Evolutionary conservation across 805 yeast species (phyloP).

Genomic region (Ogataea ganodermae): DNA sequence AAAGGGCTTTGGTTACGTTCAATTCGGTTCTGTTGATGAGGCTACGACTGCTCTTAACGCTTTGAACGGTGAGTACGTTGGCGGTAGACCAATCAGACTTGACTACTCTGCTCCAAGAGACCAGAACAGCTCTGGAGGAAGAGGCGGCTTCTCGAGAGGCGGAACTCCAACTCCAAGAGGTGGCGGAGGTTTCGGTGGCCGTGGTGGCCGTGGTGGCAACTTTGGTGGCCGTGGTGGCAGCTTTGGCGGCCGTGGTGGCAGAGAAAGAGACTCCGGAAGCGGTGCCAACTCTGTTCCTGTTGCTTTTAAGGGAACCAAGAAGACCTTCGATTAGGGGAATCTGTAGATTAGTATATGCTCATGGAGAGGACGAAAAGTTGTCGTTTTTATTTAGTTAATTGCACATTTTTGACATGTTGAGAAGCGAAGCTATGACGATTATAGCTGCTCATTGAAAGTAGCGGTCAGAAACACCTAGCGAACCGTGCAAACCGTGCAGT

Average conservation of each 20-base stretch:
- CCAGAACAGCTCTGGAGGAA: slow-evolving; percentile 28
- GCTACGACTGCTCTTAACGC: slow-evolving; percentile 88
- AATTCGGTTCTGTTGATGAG: slow-evolving; percentile 81
- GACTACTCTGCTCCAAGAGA: slow-evolving; percentile 87
- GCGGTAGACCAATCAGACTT: slow-evolving; percentile 91
- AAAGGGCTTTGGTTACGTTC: slow-evolving; percentile 98
- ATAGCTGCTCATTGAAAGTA: too few relatives aligned
- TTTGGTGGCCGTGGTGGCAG: slow-evolving; percentile 39
- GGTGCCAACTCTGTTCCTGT: slow-evolving; percentile 71
- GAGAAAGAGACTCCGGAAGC: slow-evolving; percentile 50
- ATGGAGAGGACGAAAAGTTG: slow-evolving; percentile 6
- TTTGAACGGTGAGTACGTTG: slow-evolving; percentile 84
- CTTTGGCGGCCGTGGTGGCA: slow-evolving; percentile 30
- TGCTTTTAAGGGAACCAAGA: slow-evolving; percentile 82
- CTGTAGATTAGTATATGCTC: slow-evolving; percentile 8
- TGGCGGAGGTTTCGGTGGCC: slow-evolving; percentile 43
- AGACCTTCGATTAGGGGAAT: slow-evolving; percentile 65
- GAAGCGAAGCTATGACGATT: too few relatives aligned
- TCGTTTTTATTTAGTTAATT: slow-evolving; percentile 1
- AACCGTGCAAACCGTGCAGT: too few relatives aligned
- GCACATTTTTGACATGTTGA: neutral
- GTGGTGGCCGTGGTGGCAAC: slow-evolving; percentile 29
- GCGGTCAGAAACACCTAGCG: too few relatives aligned
- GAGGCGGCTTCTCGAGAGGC: slow-evolving; percentile 38
- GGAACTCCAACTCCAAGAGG: slow-evolving; percentile 44